Base-by-base conservation (phyloP, 306 rosid genomes). In the Quercus dentata region DNA sequence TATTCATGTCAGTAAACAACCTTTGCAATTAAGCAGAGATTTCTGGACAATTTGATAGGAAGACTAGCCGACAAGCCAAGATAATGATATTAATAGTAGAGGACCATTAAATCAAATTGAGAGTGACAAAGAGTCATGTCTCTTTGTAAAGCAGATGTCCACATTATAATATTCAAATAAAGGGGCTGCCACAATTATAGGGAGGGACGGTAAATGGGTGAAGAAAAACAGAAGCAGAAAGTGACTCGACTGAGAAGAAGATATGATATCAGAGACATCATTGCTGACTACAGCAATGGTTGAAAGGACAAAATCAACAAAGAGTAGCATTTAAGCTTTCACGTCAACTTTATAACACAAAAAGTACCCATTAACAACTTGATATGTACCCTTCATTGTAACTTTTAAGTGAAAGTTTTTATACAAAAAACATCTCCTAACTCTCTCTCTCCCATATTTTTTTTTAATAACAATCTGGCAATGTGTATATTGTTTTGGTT, bases 341-440 rank as follows among this genome's bases (percentile, higher is more conserved):
- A 62, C 14, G 80, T 74, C 83, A 78, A 23, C 56, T 69, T 52
- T 28, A 69, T 21, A 51, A 61, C 82, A 56, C 5, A 59, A 75
- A 75, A 30, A 55, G 38, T 76, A 6, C n/a, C 63, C 13, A 21
- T 28, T 44, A 49, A 49, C 62, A 31, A 46, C 54, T 62, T n/a
- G 49, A 65, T 18, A 49, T 38, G 69, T 4, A 41, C 56, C 21
- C 51, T 68, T 54, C 52, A 75, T 18, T 25, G 19, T 11, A 27
- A 44, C 21, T 62, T 1, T 8, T 28, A 30, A 19, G 31, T 6
- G 62, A 56, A 14, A 28, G 38, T 28, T 61, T 28, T 61, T 2
- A 20, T 59, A 13, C 18, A 23, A 23, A 38, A 38, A 41, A n/a
- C 13, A 14, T 23, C 56, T 41, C 70, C 41, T 35, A 35, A 35